Base-by-base conservation (phyloP, 345 rosid genomes). In the Boechera divaricarpa region DNA sequence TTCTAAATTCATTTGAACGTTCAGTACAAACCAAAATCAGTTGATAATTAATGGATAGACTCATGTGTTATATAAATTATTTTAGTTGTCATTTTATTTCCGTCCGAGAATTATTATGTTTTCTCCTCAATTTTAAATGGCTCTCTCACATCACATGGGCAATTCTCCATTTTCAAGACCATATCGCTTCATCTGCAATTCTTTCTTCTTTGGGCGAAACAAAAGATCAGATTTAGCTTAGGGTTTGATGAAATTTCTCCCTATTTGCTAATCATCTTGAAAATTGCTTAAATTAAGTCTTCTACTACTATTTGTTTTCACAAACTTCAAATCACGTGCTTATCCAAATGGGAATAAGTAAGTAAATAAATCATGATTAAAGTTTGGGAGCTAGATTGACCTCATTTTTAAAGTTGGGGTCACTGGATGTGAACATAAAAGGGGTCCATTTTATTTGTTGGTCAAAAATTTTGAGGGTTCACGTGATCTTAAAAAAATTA, bases 161-260 rank as follows among this genome's bases (percentile, higher is more conserved):
- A 51, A 63, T 21, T 77, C 61, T 36, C 29, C 81, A 63, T 45
- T 63, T 56, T 64, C 77, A 71, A 72, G 68, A 77, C 38, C 12
- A 18, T 56, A 64, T 77, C 41, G 75, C 81, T 71, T 77, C 54
- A 56, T 36, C 1, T 55, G 49, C 72, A 77, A 77, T 77, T 77
- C 81, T 71, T 77, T 64, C 82, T 78, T 73, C 78, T 78, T 67
- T 66, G 82, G 70, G 73, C 74, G 74, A 78, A 73, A 78, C 77
- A 67, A 77, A 77, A 73, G 44, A 59, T 73, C 59, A 73, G 82
- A 78, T 78, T 73, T 54, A 73, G 54, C 77, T 41, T 78, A 67
- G 82, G 65, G 82, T 61, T 78, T 72, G 74, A 61, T 73, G 78
- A 65, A 51, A 10, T 8, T 39, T 58, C 58, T 31, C 73, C 68